A percentile compares a stretch with the other conserved stretches of the same genome.
Conservation (phyloP, 495 filamentous ascomycete genomes). For the Tuber umbilicatum region DNA sequence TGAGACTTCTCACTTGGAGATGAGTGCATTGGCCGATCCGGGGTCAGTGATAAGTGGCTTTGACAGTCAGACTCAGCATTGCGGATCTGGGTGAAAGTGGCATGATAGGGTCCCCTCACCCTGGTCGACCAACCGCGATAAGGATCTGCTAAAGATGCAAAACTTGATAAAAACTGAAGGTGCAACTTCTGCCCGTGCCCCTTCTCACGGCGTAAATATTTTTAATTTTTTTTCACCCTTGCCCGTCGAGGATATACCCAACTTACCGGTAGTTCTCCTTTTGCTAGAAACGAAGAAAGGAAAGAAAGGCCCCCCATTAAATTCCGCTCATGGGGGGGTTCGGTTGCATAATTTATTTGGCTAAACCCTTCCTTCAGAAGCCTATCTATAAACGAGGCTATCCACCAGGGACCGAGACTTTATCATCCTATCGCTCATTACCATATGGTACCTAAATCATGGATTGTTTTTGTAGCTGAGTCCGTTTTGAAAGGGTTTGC, state of each 20-base stretch:
- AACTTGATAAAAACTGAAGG: neutral
- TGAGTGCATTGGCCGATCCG: conserved; percentile 3
- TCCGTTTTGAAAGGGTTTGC: neutral
- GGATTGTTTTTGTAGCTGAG: neutral
- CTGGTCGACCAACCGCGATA: neutral
- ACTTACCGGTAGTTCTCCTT: neutral
- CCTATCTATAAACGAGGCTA: neutral
- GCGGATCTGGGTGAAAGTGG: neutral
- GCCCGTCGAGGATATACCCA: neutral
- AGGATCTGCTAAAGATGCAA: neutral
- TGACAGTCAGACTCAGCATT: neutral
- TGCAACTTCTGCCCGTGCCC: neutral
- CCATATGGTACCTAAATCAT: neutral
- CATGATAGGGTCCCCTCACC: neutral
- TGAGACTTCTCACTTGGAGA: neutral
- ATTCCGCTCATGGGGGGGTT: neutral
- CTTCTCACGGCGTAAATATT: neutral
- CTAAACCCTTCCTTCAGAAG: neutral
- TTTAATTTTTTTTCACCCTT: neutral
- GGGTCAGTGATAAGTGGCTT: neutral
- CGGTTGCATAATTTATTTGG: neutral
- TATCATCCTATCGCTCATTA: neutral
- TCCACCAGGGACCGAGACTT: neutral
- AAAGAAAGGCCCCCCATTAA: neutral
- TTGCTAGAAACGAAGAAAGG: neutral